A percentile compares a stretch with the other conserved stretches of the same genome.
Conservation (phyloP, 345 rosid genomes). For the Rhodamnia rubescens region DNA sequence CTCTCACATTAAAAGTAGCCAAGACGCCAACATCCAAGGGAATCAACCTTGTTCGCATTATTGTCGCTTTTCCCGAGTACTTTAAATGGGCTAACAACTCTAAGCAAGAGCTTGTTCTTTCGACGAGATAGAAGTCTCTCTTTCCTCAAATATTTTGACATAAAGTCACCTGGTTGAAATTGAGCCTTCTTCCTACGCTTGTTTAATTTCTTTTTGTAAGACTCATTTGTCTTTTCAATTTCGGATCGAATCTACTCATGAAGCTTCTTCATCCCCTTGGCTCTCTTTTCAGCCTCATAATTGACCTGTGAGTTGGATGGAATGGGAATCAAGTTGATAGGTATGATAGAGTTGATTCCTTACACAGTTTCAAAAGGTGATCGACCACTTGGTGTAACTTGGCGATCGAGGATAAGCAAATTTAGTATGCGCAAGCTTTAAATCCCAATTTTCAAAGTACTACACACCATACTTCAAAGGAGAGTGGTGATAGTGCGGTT, state of each 20-base stretch:
- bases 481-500: not conserved
- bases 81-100: not conserved
- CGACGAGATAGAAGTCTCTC: not conserved
- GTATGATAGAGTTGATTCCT: not conserved
- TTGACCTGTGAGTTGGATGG: no score
- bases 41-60: not conserved
- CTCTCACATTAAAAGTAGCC: not conserved
- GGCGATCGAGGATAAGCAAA: not conserved
- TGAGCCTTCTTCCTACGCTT: not conserved
- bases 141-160: not conserved
- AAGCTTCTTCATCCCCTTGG: not conserved
- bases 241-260: not conserved
- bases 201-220: not conserved
- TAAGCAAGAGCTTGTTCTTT: not conserved
- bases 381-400: not conserved
- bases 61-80: no score
- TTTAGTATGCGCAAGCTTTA: not conserved
- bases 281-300: not conserved
- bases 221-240: not conserved
- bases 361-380: not conserved
- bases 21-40: not conserved
- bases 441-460: not conserved
- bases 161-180: not conserved
- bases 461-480: not conserved
- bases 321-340: not conserved